These are phyloP conservation scores for Shiraia bambusicola DNA, from an alignment of 2,329 filamentous ascomycete species.

Conservation along the genomic window DNA sequence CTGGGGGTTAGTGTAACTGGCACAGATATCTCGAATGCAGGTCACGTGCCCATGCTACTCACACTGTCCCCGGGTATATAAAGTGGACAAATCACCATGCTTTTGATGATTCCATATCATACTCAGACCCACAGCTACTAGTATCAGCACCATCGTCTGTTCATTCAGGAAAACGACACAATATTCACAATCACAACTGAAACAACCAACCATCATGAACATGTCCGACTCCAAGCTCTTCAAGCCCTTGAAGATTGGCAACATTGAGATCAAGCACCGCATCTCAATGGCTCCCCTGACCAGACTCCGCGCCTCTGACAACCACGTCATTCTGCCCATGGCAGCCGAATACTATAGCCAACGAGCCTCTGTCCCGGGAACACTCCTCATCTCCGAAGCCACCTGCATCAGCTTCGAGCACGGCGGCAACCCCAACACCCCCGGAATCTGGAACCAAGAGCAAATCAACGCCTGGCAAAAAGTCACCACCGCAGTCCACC, in stretches of 20 bases:
- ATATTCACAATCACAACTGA: background rate
- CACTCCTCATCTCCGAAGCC: conserved; percentile 61
- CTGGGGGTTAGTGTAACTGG: no score
- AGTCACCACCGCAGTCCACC: conserved; percentile 64
- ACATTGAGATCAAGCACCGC: conserved; percentile 37
- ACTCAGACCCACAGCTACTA: no score
- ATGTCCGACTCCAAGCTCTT: conserved; percentile 38
- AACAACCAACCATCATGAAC: conserved; percentile 2
- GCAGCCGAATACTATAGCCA: conserved; percentile 57
- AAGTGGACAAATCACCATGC: no score
- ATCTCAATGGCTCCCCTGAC: conserved; percentile 42
- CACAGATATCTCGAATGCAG: no score
- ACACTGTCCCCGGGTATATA: no score
- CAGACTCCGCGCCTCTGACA: conserved; percentile 48
- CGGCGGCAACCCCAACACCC: conserved; percentile 54
- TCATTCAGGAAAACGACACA: background rate
- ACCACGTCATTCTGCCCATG: conserved; percentile 49
- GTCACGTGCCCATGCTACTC: no score
- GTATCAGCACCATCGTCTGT: background rate
- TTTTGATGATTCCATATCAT: no score
- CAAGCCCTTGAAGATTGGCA: conserved; percentile 39
- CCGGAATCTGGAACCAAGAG: conserved; percentile 57
- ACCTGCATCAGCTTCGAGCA: conserved; percentile 53
- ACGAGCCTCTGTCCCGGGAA: conserved; percentile 55
- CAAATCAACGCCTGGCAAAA: conserved; percentile 59